phyloP scores from a whole-genome alignment of 225 moss, liverwort and hornwort species.

The Sphagnum contortum region DNA sequence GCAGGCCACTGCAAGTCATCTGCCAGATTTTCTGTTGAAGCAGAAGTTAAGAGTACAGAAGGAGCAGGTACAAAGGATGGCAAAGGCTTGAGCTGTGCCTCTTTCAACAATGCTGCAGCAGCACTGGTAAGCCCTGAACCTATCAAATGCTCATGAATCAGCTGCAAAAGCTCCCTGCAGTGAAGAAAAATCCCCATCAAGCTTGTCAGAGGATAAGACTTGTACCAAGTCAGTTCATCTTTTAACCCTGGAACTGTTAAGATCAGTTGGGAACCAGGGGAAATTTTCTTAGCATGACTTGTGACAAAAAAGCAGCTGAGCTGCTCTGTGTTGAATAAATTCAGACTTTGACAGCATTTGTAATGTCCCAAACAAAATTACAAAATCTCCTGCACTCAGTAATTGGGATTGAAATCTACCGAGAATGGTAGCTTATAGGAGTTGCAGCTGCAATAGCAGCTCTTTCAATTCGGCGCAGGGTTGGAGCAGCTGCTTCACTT shows the following conservation, averaged over 20 bases:
- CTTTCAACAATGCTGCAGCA: constrained; percentile 66
- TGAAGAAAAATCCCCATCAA: too few relatives aligned
- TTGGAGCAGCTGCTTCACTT: constrained; percentile 99
- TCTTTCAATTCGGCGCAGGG: constrained; percentile 90
- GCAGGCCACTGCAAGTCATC: constrained; percentile 77
- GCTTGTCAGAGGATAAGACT: too few relatives aligned
- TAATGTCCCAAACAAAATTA: too few relatives aligned
- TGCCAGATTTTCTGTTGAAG: constrained; percentile 26
- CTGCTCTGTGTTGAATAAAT: too few relatives aligned
- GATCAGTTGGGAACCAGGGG: too few relatives aligned
- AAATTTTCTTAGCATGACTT: too few relatives aligned
- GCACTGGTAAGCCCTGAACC: constrained; percentile 79
- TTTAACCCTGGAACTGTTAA: too few relatives aligned
- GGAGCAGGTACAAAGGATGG: constrained; percentile 57
- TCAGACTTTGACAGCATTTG: too few relatives aligned
- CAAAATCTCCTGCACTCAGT: not conserved
- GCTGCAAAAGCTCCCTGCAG: constrained; percentile 85
- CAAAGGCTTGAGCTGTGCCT: constrained; percentile 78
- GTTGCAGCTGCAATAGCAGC: constrained; percentile 99
- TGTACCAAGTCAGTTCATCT: too few relatives aligned
- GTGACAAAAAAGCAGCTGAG: too few relatives aligned
- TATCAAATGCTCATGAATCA: constrained; percentile 91
- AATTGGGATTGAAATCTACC: constrained; percentile 25
- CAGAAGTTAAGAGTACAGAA: constrained; percentile 36
- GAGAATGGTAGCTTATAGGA: constrained; percentile 92